Percentiles rank a stretch among this genome's conserved stretches.
Evolutionary conservation across 176 grass and related monocot species (phyloP).

Genomic region (Oryza rufipogon): DNA sequence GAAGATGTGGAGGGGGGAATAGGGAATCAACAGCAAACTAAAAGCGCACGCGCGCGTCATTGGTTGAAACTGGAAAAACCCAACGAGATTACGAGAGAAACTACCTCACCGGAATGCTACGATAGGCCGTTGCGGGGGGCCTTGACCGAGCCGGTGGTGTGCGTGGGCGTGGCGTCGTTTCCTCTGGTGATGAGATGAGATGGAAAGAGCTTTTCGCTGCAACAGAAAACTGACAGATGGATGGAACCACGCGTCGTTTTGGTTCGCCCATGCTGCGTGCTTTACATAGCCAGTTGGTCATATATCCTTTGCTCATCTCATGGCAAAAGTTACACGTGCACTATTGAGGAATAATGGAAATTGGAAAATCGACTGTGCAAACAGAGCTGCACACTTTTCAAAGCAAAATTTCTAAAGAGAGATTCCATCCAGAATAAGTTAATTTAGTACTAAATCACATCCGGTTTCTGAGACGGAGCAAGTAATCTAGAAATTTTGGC

Average conservation of each 20-base stretch:
- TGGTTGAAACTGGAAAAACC: neutral
- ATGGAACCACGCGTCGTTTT: neutral
- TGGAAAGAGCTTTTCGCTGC: constrained; percentile 14
- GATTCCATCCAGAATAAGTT: too few species aligned
- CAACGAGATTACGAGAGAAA: neutral
- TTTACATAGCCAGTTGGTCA: neutral
- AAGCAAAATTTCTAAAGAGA: neutral
- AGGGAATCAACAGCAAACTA: neutral
- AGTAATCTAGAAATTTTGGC: neutral
- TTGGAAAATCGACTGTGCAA: neutral
- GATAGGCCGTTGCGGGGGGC: neutral
- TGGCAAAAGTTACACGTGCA: neutral
- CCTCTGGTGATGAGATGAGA: constrained; percentile 7
- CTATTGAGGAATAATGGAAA: neutral
- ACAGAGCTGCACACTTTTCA: neutral
- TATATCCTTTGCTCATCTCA: neutral
- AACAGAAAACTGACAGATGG: constrained; percentile 12
- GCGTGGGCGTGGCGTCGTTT: constrained; percentile 22
- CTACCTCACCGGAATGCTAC: neutral
- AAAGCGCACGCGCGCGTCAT: constrained; percentile 1
- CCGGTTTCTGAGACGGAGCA: too few species aligned
- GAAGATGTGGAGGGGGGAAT: too few species aligned
- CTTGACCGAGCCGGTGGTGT: neutral
- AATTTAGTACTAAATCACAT: too few species aligned
- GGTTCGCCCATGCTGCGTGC: neutral